These are phyloP conservation scores for Lumnitzera littorea DNA, from an alignment of 345 rosid genomes.

Conservation along the genomic window DNA sequence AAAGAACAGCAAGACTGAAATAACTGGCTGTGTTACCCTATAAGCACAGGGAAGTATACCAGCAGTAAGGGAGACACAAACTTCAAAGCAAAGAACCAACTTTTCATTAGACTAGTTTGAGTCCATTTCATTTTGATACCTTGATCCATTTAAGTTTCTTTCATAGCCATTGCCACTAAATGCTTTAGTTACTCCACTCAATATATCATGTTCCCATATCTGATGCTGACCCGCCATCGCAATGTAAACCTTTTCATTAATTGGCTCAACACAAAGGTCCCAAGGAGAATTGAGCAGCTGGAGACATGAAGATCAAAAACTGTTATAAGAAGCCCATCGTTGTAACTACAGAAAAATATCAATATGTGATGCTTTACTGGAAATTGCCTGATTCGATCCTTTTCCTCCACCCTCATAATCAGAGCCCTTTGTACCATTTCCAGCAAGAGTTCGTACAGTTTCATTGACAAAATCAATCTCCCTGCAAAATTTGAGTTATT, in stretches of 20 bases:
- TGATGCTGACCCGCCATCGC: slow-evolving; percentile 99
- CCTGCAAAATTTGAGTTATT: slow-evolving; percentile 26
- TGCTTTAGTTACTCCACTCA: slow-evolving; percentile 56
- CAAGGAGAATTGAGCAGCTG: slow-evolving; percentile 96
- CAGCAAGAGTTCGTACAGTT: slow-evolving; percentile 73
- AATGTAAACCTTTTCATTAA: slow-evolving; percentile 65
- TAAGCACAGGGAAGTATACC: too few relatives aligned
- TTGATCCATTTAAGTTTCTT: slow-evolving; percentile 85
- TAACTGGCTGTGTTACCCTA: too few relatives aligned
- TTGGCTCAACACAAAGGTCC: slow-evolving; percentile 78
- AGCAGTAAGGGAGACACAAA: too few relatives aligned
- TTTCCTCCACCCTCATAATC: slow-evolving; percentile 78
- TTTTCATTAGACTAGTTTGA: neutral
- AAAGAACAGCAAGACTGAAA: too few relatives aligned
- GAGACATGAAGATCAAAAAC: slow-evolving; percentile 7
- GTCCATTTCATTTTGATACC: slow-evolving; percentile 26
- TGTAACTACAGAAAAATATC: neutral
- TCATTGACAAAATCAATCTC: slow-evolving; percentile 88
- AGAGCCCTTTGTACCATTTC: slow-evolving; percentile 92
- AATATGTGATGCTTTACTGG: neutral
- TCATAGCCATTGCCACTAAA: slow-evolving; percentile 94
- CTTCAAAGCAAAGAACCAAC: too few relatives aligned
- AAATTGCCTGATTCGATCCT: slow-evolving; percentile 66
- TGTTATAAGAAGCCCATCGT: neutral
- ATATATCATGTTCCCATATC: slow-evolving; percentile 73